Evolutionary conservation across 2,329 filamentous ascomycete genomes (phyloP), one percentile per base, ranked within the genome.

Genomic region (Xylariaceae sp.): DNA sequence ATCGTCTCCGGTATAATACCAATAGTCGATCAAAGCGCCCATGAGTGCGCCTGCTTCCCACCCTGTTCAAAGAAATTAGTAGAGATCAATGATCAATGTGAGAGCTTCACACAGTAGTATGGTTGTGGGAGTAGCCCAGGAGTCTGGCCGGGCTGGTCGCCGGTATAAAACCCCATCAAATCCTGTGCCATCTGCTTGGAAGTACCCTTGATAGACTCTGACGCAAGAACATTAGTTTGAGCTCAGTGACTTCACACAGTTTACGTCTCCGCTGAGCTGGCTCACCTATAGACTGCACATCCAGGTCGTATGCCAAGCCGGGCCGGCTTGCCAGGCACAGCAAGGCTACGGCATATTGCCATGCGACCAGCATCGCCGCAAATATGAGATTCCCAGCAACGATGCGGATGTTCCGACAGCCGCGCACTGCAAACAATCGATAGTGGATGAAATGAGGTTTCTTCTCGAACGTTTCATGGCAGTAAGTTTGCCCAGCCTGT

Each of bases 1-100:
- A 3, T 73, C 66, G 57, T 91, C 86, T 16, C 81, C 82, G 0
- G 87, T 91, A 60, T 88, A 87, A 59, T 83, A 86, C 86, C 87
- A 94, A 62, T 93, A 93, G 55, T 93, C 86, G 39, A 94, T 72
- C 48, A 93, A 68, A 2, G 83, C 72, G 17, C 78, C 78, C 64
- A 82, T 73, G 70, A 90, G 80, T 42, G 85, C 85, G 39, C 86
- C 86, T 9, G 73, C 83, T 64, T 86, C 84, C 87, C 81, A 89
- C 76, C 76, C 74, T 78, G 42, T 16, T 17, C 3, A 34, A 53
- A 34, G 30, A n/a, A n/a, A 7, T n/a, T 32, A 17, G 13, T 32
- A 7, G 30, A 32, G 30, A 24, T 24, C 28, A 18, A 35, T n/a
- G 28, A 32, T 19, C 9, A 26, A 11, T n/a, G 7, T 13, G 4